phyloP scores from a whole-genome alignment of 1,284 basidiomycete species.

The Pascua guehoae region DNA sequence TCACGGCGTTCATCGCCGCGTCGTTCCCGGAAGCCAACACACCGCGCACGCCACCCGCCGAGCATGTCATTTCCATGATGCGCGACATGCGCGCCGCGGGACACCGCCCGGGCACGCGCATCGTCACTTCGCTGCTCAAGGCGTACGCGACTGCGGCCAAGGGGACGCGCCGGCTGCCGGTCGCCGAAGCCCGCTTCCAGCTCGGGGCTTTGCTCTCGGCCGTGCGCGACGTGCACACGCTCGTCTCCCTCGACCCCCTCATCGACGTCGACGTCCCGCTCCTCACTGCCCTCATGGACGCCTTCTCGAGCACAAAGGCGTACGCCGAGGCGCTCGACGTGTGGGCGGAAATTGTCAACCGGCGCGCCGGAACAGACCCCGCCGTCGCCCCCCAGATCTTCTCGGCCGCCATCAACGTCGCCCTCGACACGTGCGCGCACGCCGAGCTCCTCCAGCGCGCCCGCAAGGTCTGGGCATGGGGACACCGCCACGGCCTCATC shows the following conservation, averaged over 20 bases:
- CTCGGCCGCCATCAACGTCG: slow-evolving; percentile 68
- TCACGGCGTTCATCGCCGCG: slow-evolving; percentile 62
- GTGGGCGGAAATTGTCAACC: slow-evolving; percentile 68
- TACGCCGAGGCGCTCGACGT: slow-evolving; percentile 68
- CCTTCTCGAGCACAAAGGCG: slow-evolving; percentile 72
- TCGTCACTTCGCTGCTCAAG: slow-evolving; percentile 70
- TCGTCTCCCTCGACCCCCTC: slow-evolving; percentile 70
- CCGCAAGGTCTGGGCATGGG: slow-evolving; percentile 55
- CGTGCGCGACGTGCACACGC: slow-evolving; percentile 69
- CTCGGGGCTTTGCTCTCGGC: slow-evolving; percentile 27
- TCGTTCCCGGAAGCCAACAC: slow-evolving; percentile 47
- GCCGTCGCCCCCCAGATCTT: slow-evolving; percentile 53
- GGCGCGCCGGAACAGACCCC: slow-evolving; percentile 38
- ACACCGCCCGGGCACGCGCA: slow-evolving; percentile 57
- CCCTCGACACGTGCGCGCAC: slow-evolving; percentile 76
- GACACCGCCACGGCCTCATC: slow-evolving; percentile 55
- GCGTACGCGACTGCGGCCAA: slow-evolving; percentile 41
- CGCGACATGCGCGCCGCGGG: slow-evolving; percentile 74
- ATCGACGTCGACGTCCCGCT: slow-evolving; percentile 65
- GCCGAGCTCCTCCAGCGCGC: slow-evolving; percentile 57
- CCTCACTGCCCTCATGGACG: slow-evolving; percentile 51
- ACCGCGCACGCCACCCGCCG: slow-evolving; percentile 55
- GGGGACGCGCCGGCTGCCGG: not conserved
- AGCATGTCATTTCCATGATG: slow-evolving; percentile 72
- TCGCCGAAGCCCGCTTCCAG: slow-evolving; percentile 7